Evolutionary conservation across 768 basidiomycete genomes (phyloP), one percentile per base, ranked within the genome.

Genomic region (Lentinula sp.): DNA sequence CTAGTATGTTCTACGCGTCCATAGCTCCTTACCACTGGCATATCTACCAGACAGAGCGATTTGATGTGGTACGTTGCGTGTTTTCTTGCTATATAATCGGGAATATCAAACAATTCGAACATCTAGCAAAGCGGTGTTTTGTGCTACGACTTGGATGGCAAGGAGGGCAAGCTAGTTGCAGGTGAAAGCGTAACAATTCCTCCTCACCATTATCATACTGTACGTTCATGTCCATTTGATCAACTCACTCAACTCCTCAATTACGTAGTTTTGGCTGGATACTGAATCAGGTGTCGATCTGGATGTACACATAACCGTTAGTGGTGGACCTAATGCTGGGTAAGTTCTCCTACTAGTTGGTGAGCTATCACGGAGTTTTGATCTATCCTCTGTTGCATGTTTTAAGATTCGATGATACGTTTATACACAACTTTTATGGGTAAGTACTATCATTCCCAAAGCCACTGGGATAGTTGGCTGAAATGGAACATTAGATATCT

Each of bases 21-120:
- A 2, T 40, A 69, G 69, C 69, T 21, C 69, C 69, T 39, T 69
- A 69, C 59, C 69, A 70, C 58, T 69, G 68, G 68, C 69, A 70
- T 59, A 59, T 70, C 5, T 69, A 67, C 45, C 69, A 70, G 55
- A 70, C 69, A 35, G 69, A 70, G 54, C 67, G 65, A 9, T 70
- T 70, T 59, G 52, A 67, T 35, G 69, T 70, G 15, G 67, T 68
- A 40, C 39, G 35, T 8, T 18, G n/a, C 43, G 18, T 51, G 50
- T 1, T 28, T 28, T 31, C 11, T n/a, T 21, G 28, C 11, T 32
- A 8, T 1, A 53, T 50, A 18, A n/a, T 40, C 6, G 16, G n/a
- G 37, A 40, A 42, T 13, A 9, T 28, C 6, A 31, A 9, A 28
- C 59, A 31, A 39, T 39, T 39, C 7, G 4, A 4, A n/a, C 4